Evolutionary conservation across 139 green algal species (phyloP), one percentile per base, ranked within the genome.

Genomic region (Haematococcus sp.): DNA sequence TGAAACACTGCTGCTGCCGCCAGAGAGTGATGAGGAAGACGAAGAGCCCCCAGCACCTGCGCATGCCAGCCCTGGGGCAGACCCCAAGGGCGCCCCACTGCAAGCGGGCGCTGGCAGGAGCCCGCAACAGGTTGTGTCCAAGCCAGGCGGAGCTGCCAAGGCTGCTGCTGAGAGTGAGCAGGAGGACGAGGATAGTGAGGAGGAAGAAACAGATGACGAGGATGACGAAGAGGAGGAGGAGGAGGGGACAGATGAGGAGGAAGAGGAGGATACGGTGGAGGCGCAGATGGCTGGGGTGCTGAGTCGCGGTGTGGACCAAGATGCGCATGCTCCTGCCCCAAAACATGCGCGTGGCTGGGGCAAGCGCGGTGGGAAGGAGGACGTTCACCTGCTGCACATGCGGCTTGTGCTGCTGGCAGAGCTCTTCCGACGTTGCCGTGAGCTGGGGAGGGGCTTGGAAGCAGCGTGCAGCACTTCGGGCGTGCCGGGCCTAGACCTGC

Each of bases 141-240:
- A 65, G 58, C 11, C 11, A 3, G n/a, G 20, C 19, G n/a, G 11
- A n/a, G n/a, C n/a, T 22, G 58, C 58, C 19, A 27, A 27, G 20
- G 58, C 20, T 7, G 40, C 40, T 7, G 40, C 40, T 49, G 40
- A 7, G 40, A 49, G 40, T 49, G 40, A 49, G 40, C 7, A 49
- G 40, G 40, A 49, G 7, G 40, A 49, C 7, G 40, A 49, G 40
- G 40, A 11, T 7, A 49, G 40, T 11, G 40, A 49, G 40, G 40
- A 49, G 58, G 58, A 61, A 25, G 22, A 35, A 34, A 34, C 58
- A 4, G 58, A 65, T 7, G 58, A 65, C 11, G 58, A 65, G 15
- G 58, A 65, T 19, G 61, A 68, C 2, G 61, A 68, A 3, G 61
- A 68, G 11, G 61, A 68, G 61, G 61, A 68, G 61, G 61, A 66